These are phyloP conservation scores for Microascus cirrosus DNA, from an alignment of 2,329 filamentous ascomycete species.

Conservation along the genomic window DNA sequence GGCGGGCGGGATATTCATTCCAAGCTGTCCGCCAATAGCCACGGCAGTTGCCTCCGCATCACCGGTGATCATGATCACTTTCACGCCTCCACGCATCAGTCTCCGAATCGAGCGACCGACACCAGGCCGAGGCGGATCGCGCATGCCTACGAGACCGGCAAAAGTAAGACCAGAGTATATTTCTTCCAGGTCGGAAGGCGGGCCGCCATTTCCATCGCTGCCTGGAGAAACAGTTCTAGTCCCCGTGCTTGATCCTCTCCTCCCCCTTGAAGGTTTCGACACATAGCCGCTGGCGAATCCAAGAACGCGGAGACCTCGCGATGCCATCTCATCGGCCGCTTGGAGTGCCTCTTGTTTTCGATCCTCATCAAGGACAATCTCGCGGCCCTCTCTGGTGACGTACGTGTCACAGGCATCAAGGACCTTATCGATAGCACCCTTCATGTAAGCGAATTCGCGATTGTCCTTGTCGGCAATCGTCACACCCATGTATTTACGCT, in stretches of 20 bases:
- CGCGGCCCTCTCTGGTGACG: slow-evolving; percentile 72
- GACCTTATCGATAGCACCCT: slow-evolving; percentile 84
- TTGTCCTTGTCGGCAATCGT: slow-evolving; percentile 59
- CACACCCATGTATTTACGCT: slow-evolving; percentile 98
- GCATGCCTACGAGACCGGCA: slow-evolving; percentile 92
- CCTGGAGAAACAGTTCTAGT: slow-evolving; percentile 39
- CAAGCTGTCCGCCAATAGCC: slow-evolving; percentile 88
- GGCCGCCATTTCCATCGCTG: slow-evolving; percentile 23
- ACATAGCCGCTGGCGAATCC: slow-evolving; percentile 83
- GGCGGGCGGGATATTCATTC: slow-evolving; percentile 65
- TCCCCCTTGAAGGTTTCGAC: slow-evolving; percentile 29
- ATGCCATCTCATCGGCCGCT: slow-evolving; percentile 78
- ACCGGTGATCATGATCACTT: slow-evolving; percentile 98
- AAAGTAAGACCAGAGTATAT: slow-evolving; percentile 77
- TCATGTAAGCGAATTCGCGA: slow-evolving; percentile 83
- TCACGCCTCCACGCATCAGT: slow-evolving; percentile 87
- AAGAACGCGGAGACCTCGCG: slow-evolving; percentile 79
- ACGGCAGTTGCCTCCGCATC: slow-evolving; percentile 91
- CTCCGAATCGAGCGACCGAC: slow-evolving; percentile 82
- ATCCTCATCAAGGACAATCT: slow-evolving; percentile 71
- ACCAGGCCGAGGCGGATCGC: slow-evolving; percentile 82
- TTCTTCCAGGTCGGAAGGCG: slow-evolving; percentile 49
- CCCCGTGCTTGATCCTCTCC: slow-evolving; percentile 22
- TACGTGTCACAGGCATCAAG: slow-evolving; percentile 84
- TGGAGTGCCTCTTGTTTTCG: slow-evolving; percentile 63